A percentile compares a stretch with the other conserved stretches of the same genome.
Evolutionary conservation across 2,329 filamentous ascomycete genomes (phyloP).

Genomic region (Mycogone perniciosa): DNA sequence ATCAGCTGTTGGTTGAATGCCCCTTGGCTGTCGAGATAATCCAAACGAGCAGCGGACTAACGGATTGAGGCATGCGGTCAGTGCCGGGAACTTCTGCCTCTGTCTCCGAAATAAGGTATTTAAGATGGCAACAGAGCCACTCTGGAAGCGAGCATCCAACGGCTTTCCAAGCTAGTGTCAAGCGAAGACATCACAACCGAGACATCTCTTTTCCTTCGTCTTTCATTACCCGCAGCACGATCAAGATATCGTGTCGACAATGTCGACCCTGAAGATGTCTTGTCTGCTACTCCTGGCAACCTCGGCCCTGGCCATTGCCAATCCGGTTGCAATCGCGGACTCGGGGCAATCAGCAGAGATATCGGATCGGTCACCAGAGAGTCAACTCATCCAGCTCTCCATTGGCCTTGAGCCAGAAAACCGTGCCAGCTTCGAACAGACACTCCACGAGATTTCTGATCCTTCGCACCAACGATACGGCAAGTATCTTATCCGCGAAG

Average conservation of each 20-base stretch:
- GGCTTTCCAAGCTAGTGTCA: too few relatives aligned
- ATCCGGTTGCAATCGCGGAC: constrained; percentile 20
- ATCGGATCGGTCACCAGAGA: constrained; percentile 1
- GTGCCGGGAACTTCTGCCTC: too few relatives aligned
- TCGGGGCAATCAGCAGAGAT: constrained; percentile 13
- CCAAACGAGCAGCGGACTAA: too few relatives aligned
- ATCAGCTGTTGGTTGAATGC: too few relatives aligned
- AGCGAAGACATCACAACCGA: neutral
- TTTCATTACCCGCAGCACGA: neutral
- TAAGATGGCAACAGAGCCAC: too few relatives aligned
- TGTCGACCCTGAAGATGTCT: neutral
- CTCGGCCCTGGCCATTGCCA: neutral
- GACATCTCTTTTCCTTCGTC: neutral
- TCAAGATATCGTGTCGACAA: neutral
- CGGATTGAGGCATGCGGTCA: too few relatives aligned
- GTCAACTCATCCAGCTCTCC: constrained; percentile 23
- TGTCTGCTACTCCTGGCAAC: neutral
- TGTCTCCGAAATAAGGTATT: too few relatives aligned
- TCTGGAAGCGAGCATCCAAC: too few relatives aligned
- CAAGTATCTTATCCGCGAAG: constrained; percentile 40
- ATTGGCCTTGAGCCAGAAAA: constrained; percentile 24
- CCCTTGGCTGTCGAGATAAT: too few relatives aligned
- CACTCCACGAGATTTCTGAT: constrained; percentile 42
- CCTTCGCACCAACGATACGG: constrained; percentile 42
- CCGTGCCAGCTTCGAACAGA: constrained; percentile 32